Conservation (phyloP, 768 basidiomycete species). For the Boletus fagicola region DNA sequence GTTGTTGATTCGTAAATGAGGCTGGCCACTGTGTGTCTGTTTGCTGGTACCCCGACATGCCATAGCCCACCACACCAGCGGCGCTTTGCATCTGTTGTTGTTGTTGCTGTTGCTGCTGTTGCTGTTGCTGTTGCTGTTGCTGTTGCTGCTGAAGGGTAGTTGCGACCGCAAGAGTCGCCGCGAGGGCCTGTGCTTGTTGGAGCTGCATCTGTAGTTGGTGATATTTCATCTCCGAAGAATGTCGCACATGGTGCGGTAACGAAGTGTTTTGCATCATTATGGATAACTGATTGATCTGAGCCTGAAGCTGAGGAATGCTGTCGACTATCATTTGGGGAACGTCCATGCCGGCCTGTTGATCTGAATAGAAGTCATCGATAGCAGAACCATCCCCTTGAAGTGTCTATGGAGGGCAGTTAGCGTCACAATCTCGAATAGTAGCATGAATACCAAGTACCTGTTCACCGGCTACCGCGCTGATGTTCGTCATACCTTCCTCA, state of each 20-base stretch:
- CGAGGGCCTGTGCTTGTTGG: conserved; percentile 73
- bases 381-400: conserved; percentile 29
- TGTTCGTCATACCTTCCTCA: conserved; percentile 40
- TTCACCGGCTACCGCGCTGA: conserved; percentile 23
- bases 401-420: conserved; percentile 17
- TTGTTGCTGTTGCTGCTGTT: conserved; percentile 35
- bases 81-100: conserved; percentile 38
- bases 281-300: conserved; percentile 78
- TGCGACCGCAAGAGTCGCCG: conserved; percentile 60
- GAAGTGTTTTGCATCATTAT: conserved; percentile 77
- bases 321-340: conserved; percentile 70
- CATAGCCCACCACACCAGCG: conserved; percentile 37
- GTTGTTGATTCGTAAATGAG: conserved; percentile 62
- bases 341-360: conserved; percentile 71
- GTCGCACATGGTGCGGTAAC: conserved; percentile 68
- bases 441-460: conserved; percentile 34
- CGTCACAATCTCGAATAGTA: background rate
- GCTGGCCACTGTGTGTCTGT: conserved; percentile 40
- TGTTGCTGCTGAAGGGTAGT: conserved; percentile 56
- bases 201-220: conserved; percentile 79
- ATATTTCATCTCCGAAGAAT: conserved; percentile 80
- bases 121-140: conserved; percentile 56
- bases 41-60: conserved; percentile 46
- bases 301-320: conserved; percentile 79
- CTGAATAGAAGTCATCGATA: conserved; percentile 68